Base-by-base conservation (phyloP, 495 filamentous ascomycete species). In the Chlorociboria aeruginascens region DNA sequence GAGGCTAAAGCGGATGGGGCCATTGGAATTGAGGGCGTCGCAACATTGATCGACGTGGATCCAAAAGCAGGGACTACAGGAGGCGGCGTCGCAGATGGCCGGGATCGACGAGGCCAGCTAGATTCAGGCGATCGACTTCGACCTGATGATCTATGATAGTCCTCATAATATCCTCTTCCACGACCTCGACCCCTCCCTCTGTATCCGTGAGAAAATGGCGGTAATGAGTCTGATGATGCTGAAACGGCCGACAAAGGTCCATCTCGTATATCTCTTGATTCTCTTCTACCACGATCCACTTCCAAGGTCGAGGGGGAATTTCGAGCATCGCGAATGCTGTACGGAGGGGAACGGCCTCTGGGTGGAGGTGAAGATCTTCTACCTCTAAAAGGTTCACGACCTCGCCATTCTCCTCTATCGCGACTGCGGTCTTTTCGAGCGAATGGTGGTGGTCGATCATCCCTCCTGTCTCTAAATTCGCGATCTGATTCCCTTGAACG, bases 11-110 rank as follows among this genome's bases (percentile, higher is more conserved):
- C 32, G n/a, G 31, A 30, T 2, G 31, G 35, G 11, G 20, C n/a
- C 17, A 16, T 44, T 14, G 31, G 29, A 29, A 13, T 37, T 8
- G 36, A 37, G 12, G 35, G 13, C 8, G 38, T 17, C 1, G 46
- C 10, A 3, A 34, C 13, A 40, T 47, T 51, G 32, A 65, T 67
- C 3, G 74, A 74, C 2, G 69, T 68, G 7, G 81, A 84, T 9
- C 85, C 85, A 68, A 93, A 90, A 1, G 85, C 82, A 13, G 86
- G 86, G 3, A 89, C 86, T 31, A 85, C 81, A n/a, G 85, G 84
- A 13, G 86, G 86, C 9, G 86, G 81, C 16, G 84, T 53, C 71
- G 20, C 66, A 54, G 49, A 58, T 12, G 47, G 55, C 34, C 49
- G 51, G 12, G 51, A 49, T 34, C 55, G 39, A 38, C 55, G 47